Evolutionary conservation across 2,329 filamentous ascomycete genomes (phyloP).

Genomic region (Xylariaceae sp.): DNA sequence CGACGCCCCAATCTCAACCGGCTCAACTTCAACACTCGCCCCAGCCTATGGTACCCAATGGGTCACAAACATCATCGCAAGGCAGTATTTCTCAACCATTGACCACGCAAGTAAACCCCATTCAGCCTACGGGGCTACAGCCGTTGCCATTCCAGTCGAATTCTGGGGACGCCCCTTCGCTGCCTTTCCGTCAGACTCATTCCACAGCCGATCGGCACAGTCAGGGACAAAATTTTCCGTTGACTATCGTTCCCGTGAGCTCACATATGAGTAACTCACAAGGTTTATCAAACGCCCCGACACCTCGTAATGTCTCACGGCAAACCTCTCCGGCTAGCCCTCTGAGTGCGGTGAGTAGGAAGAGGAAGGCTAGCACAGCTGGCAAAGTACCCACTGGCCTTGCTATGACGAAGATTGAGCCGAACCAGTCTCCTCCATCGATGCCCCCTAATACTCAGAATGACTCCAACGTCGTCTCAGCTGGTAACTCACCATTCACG

Average conservation of each 20-base stretch:
- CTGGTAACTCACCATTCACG: constrained; percentile 52
- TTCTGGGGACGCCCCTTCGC: constrained; percentile 33
- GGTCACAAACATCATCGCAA: constrained; percentile 8
- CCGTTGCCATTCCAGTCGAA: constrained; percentile 27
- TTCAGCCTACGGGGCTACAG: constrained; percentile 9
- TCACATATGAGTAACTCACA: constrained; percentile 34
- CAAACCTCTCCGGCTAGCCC: constrained; percentile 67
- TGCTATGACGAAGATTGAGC: constrained; percentile 78
- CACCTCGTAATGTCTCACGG: constrained; percentile 63
- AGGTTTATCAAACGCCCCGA: constrained; percentile 38
- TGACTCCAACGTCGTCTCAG: constrained; percentile 33
- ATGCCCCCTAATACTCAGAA: constrained; percentile 34
- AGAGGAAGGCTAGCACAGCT: constrained; percentile 71
- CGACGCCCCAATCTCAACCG: constrained; percentile 14
- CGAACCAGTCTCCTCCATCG: constrained; percentile 41
- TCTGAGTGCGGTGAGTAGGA: constrained; percentile 66
- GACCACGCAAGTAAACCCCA: constrained; percentile 3
- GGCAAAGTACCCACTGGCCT: constrained; percentile 67
- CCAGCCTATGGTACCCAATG: constrained; percentile 11
- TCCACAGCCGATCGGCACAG: constrained; percentile 61
- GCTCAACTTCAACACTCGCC: constrained; percentile 9
- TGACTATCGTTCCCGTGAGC: constrained; percentile 31
- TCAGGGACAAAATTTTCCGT: constrained; percentile 48
- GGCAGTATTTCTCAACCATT: constrained; percentile 8
- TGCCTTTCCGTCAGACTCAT: constrained; percentile 53